Percentiles rank a stretch among this genome's conserved stretches.
phyloP scores from a whole-genome alignment of 768 basidiomycete genomes.

The Suillus hirtellus region DNA sequence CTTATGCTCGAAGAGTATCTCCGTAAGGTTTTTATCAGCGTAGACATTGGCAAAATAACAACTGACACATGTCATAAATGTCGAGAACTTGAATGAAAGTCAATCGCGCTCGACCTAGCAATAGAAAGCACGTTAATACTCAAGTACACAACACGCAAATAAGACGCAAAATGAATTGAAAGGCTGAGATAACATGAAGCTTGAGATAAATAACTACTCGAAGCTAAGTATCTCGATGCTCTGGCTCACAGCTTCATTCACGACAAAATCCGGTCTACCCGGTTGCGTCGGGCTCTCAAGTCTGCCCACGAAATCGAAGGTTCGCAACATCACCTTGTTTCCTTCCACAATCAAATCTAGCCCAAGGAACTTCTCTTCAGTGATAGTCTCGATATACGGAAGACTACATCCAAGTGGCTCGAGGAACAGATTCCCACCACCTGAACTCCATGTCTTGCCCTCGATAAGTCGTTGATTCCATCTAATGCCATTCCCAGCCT shows the following conservation, averaged over 20 bases:
- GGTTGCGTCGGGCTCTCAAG: background rate
- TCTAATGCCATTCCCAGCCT: background rate
- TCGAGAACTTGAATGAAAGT: no score
- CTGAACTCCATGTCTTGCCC: background rate
- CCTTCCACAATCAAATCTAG: background rate
- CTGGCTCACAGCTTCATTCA: background rate
- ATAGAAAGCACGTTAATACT: no score
- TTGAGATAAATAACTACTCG: background rate
- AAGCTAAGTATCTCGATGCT: background rate
- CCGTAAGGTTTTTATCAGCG: no score
- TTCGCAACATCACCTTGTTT: background rate
- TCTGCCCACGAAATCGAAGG: background rate
- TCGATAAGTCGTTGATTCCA: background rate
- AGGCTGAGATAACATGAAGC: background rate
- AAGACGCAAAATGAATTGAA: background rate
- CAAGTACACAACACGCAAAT: background rate
- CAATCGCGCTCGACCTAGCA: no score
- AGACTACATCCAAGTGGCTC: background rate
- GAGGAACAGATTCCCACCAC: background rate
- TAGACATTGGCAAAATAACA: no score
- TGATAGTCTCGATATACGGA: background rate
- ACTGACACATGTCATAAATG: no score
- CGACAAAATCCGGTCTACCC: background rate
- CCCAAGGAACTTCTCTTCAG: background rate
- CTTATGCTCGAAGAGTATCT: no score